These are phyloP conservation scores for Mycena leptocephala DNA, from an alignment of 768 basidiomycete genomes.

Conservation along the genomic window DNA sequence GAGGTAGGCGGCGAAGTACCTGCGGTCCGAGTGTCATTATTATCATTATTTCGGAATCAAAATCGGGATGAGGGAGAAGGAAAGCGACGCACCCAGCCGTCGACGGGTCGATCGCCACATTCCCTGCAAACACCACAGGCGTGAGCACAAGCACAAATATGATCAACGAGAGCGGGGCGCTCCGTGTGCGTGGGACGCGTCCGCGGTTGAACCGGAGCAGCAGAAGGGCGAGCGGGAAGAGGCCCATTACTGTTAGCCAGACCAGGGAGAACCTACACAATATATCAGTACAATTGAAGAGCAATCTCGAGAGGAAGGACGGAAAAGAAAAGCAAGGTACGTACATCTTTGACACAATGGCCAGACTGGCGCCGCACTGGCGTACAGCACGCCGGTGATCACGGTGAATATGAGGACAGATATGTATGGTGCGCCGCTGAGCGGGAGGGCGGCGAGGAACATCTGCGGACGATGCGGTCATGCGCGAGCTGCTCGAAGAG, in stretches of 20 bases:
- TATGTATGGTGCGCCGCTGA: conserved; percentile 68
- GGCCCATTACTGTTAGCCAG: conserved; percentile 76
- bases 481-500: conserved; percentile 71
- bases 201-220: conserved; percentile 78
- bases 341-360: conserved; percentile 73
- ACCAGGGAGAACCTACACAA: conserved; percentile 72
- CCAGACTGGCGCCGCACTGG: conserved; percentile 67
- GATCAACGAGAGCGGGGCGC: conserved; percentile 59
- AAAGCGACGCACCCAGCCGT: conserved; percentile 66
- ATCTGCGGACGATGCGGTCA: conserved; percentile 71
- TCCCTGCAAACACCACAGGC: conserved; percentile 68
- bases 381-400: conserved; percentile 71
- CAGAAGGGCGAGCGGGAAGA: conserved; percentile 75
- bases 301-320: not conserved
- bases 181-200: conserved; percentile 62
- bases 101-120: conserved; percentile 70
- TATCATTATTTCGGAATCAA: not conserved
- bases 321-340: conserved; percentile 14
- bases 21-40: conserved; percentile 36
- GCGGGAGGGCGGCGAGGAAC: conserved; percentile 65
- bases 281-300: not conserved
- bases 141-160: conserved; percentile 60
- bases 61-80: not conserved
- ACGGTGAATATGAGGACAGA: conserved; percentile 66
- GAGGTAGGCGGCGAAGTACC: conserved; percentile 78